A percentile compares a stretch with the other conserved stretches of the same genome.
Conservation (phyloP, 2,329 filamentous ascomycete species). For the Cladosporium sp. region DNA sequence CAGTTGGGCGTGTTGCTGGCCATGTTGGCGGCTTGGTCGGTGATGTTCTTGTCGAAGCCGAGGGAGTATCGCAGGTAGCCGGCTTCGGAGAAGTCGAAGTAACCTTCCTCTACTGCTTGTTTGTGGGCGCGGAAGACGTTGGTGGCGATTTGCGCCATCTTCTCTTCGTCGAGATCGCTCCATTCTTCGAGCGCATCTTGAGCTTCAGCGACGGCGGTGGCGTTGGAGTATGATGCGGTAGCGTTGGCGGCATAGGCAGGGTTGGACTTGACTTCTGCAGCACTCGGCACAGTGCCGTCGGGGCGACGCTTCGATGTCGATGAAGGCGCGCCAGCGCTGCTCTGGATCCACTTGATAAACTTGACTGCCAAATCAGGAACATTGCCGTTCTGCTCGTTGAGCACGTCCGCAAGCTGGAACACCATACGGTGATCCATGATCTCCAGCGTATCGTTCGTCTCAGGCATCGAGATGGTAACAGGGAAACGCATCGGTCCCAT, state of each 20-base stretch:
- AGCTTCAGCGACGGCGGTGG: slow-evolving; percentile 38
- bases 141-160: slow-evolving; percentile 32
- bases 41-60: slow-evolving; percentile 50
- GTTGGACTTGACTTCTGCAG: slow-evolving; percentile 45
- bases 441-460: slow-evolving; percentile 53
- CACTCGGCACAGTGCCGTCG: slow-evolving; percentile 52
- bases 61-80: slow-evolving; percentile 59
- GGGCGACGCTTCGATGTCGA: slow-evolving; percentile 47
- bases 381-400: slow-evolving; percentile 62
- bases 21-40: slow-evolving; percentile 48
- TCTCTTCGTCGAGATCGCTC: slow-evolving; percentile 27
- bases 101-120: slow-evolving; percentile 48
- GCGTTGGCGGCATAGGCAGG: slow-evolving; percentile 23
- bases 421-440: slow-evolving; percentile 62
- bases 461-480: slow-evolving; percentile 44
- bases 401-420: slow-evolving; percentile 57
- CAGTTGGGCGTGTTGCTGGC: slow-evolving; percentile 47
- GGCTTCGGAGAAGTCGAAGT: slow-evolving; percentile 63
- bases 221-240: slow-evolving; percentile 26
- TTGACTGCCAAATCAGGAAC: slow-evolving; percentile 48
- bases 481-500: slow-evolving; percentile 65
- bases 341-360: slow-evolving; percentile 61
- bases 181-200: slow-evolving; percentile 36
- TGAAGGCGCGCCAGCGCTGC: slow-evolving; percentile 50
- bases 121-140: slow-evolving; percentile 54